Base-by-base conservation (phyloP, 2,329 filamentous ascomycete genomes). In the Rhexocercosporidium sp. region DNA sequence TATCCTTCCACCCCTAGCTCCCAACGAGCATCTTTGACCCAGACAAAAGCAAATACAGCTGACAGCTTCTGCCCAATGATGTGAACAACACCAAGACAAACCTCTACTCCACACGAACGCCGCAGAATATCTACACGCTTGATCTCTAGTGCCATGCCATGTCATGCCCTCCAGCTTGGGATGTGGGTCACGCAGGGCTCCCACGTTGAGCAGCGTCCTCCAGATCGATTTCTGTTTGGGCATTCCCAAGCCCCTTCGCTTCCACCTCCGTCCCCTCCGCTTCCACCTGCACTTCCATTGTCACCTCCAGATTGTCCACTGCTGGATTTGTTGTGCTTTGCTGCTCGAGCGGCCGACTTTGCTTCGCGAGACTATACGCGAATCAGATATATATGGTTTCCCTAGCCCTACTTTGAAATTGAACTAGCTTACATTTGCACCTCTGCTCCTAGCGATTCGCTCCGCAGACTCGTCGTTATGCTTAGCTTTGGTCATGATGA, bases 321-420 rank as follows among this genome's bases (percentile, higher is more conserved):
- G 9, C 12, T 47, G 25, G 34, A 37, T 57, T 59, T 57, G 57
- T 62, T 63, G 46, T 41, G 47, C 71, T 65, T 51, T 51, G 64
- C 70, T 4, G 66, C 64, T 60, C 57, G 49, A 44, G 47, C 31
- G n/a, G 71, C 71, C 20, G 68, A 62, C 22, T 57, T 44, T n/a
- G 69, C 70, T 68, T 72, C 64, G 9, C 66, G 65, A 14, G 66
- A 71, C 71, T 72, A 44, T 41, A 47, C 25, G 22, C 25, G 6
- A 14, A 29, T 66, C 22, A 67, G 62, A 54, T 56, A 44, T 34
- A 16, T 5, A 47, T 46, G 25, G 20, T 54, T 5, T 22, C 16
- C 6, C 29, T 7, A n/a, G 41, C 9, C 31, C 11, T 25, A 2
- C 3, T 29, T 6, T 8, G 14, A 39, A 22, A n/a, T 11, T n/a